Conservation (phyloP, 2,329 filamentous ascomycete species). For the Fusarium coffeatum region DNA sequence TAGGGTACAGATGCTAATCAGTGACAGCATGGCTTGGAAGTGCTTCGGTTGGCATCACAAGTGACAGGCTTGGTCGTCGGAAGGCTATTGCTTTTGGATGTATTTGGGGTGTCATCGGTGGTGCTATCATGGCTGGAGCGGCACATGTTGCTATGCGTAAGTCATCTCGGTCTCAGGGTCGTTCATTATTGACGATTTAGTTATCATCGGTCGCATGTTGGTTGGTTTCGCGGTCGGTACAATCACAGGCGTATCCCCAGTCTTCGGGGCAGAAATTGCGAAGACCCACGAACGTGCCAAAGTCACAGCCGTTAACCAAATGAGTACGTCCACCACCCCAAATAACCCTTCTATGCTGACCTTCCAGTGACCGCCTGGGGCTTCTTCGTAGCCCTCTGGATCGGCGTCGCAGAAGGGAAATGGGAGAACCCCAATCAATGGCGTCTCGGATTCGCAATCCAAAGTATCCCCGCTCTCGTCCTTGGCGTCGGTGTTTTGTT, state of each 20-base stretch:
- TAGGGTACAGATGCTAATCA: neutral
- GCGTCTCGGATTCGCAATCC: slow-evolving; percentile 54
- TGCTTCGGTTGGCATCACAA: slow-evolving; percentile 54
- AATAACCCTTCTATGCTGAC: slow-evolving; percentile 7
- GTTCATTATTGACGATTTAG: too few relatives aligned
- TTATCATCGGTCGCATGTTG: slow-evolving; percentile 54
- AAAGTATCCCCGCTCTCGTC: slow-evolving; percentile 50
- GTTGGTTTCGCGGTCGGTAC: slow-evolving; percentile 56
- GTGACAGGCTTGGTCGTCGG: slow-evolving; percentile 52
- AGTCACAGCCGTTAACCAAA: slow-evolving; percentile 56
- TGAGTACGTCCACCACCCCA: slow-evolving; percentile 50
- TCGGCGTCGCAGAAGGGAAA: slow-evolving; percentile 53
- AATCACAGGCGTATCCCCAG: slow-evolving; percentile 55
- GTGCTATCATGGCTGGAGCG: slow-evolving; percentile 55
- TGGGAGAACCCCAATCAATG: slow-evolving; percentile 55
- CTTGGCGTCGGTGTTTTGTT: slow-evolving; percentile 53
- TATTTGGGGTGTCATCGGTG: slow-evolving; percentile 54
- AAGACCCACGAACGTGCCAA: slow-evolving; percentile 55
- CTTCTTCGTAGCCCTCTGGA: slow-evolving; percentile 56
- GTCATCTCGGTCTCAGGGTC: too few relatives aligned
- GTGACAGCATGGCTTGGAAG: slow-evolving; percentile 56
- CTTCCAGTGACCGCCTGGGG: slow-evolving; percentile 54
- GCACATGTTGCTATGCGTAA: slow-evolving; percentile 56
- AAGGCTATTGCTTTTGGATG: slow-evolving; percentile 56
- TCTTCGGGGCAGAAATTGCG: slow-evolving; percentile 56